Base-by-base conservation (phyloP, 495 filamentous ascomycete genomes). In the Aspergillus campestris region DNA sequence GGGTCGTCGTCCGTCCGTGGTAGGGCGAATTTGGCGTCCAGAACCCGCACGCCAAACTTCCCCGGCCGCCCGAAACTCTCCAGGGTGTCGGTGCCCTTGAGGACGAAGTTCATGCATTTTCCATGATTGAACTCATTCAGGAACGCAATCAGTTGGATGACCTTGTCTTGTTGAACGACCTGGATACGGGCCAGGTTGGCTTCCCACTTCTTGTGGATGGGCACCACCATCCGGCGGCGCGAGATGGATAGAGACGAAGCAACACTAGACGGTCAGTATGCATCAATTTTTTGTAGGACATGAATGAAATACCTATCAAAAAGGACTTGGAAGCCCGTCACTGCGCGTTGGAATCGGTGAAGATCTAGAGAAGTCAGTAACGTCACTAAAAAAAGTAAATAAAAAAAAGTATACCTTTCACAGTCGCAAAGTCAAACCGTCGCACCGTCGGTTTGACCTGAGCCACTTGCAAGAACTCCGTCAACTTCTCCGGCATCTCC, bases 141-240 rank as follows among this genome's bases (percentile, higher is more conserved):
- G 66, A 92, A 95, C 27, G 81, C 87, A 7, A 91, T 61, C 12
- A 95, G 63, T 54, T 94, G 87, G 3, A 80, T 62, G 28, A 80
- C 73, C 58, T 79, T 85, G 34, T 85, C 82, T 38, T 82, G 82
- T 44, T 78, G 72, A 15, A 95, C 77, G 32, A 95, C 68, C 60
- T 94, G 89, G 15, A 95, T 66, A 11, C 89, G 79, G 9, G 85
- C 83, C 30, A 70, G 66, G 8, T 69, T 77, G 2, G 88, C 84
- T 55, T 91, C 86, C 86, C 87, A 91, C 59, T 86, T 89, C 67
- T 94, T 94, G 64, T 89, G 81, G 40, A 91, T 87, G 0, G 86
- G 87, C n/a, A 91, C 85, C 15, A 92, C 83, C 77, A 84, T 87
- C 47, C 86, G 78, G 35, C 86, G 78, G n/a, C 87, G 85, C 3